Evolutionary conservation across 495 filamentous ascomycete genomes (phyloP), one percentile per base, ranked within the genome.

Genomic region (Hypoxylon cercidicola): DNA sequence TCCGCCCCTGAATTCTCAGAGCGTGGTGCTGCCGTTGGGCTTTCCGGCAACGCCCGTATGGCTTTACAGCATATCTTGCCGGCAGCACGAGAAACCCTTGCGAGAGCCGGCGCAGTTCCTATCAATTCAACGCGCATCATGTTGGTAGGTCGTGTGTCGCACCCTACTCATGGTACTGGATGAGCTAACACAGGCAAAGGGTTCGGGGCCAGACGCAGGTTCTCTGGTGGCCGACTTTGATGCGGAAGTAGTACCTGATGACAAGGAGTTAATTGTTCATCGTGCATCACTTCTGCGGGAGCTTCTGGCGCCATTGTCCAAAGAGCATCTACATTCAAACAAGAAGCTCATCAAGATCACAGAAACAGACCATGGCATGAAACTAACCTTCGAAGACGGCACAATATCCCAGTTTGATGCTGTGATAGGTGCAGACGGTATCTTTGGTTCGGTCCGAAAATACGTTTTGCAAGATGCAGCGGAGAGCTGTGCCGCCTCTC

Each of bases 1-100:
- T 59, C 71, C 16, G 56, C 60, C 13, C 46, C 60, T 0, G 51
- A 55, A 16, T 73, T 73, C 54, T 71, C 68, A 13, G 68, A 73
- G 34, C 60, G 69, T 4, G 69, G 71, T 1, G 68, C 68, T 8
- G 55, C 68, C 4, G 59, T 74, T 34, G 58, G 57, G 3, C 43
- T 74, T 3, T 51, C 69, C 3, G 19, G 19, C n/a, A 64, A 60
- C 44, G 51, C 64, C 1, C 46, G 50, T 11, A 16, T 47, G 7
- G 52, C 45, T 7, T 48, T 64, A 6, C 13, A 19, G 9, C 43
- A 45, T 13, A 47, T 55, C 11, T 4, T 57, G 2, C 34, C 50
- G 12, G 35, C 39, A 7, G 43, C 15, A 12, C n/a, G 4, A 16
- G 60, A 62, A 1, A 3, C 41, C 9, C 32, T 62, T 4, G 21